phyloP scores from a whole-genome alignment of 768 basidiomycete species.

The Pilatotrama ljubarskyi region DNA sequence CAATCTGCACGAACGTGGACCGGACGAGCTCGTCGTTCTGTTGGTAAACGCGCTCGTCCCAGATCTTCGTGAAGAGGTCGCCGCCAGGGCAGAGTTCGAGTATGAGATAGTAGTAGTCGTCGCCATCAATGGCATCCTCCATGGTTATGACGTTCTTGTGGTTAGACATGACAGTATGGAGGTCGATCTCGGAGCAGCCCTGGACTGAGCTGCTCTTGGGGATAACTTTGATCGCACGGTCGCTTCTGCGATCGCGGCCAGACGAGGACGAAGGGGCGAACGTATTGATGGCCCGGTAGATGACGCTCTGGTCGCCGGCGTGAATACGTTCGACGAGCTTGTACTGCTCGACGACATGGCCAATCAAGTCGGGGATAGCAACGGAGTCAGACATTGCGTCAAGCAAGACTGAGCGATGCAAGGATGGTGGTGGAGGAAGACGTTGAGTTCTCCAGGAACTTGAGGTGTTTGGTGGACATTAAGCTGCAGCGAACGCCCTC shows the following conservation, averaged over 20 bases:
- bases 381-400: slow-evolving; percentile 9
- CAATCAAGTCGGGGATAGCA: slow-evolving; percentile 18
- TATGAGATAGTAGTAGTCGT: slow-evolving; percentile 65
- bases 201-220: slow-evolving; percentile 1
- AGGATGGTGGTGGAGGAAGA: neutral
- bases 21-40: slow-evolving; percentile 28
- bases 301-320: slow-evolving; percentile 88
- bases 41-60: slow-evolving; percentile 30
- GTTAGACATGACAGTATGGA: slow-evolving; percentile 52
- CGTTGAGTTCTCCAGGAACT: slow-evolving; percentile 11
- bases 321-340: slow-evolving; percentile 84
- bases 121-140: slow-evolving; percentile 61
- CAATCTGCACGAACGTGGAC: slow-evolving; percentile 47
- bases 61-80: slow-evolving; percentile 49
- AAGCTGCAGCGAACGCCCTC: neutral
- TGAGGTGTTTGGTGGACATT: neutral
- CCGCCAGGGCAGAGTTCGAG: slow-evolving; percentile 46
- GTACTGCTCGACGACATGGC: slow-evolving; percentile 48
- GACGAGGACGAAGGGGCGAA: neutral
- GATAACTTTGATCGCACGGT: slow-evolving; percentile 26
- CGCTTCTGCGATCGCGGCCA: neutral
- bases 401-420: neutral
- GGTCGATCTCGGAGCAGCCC: slow-evolving; percentile 56
- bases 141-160: slow-evolving; percentile 71
- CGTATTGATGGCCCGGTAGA: slow-evolving; percentile 80